Evolutionary conservation across 2,329 filamentous ascomycete species (phyloP), one percentile per base, ranked within the genome.

Genomic region (Fusarium caatingaense): DNA sequence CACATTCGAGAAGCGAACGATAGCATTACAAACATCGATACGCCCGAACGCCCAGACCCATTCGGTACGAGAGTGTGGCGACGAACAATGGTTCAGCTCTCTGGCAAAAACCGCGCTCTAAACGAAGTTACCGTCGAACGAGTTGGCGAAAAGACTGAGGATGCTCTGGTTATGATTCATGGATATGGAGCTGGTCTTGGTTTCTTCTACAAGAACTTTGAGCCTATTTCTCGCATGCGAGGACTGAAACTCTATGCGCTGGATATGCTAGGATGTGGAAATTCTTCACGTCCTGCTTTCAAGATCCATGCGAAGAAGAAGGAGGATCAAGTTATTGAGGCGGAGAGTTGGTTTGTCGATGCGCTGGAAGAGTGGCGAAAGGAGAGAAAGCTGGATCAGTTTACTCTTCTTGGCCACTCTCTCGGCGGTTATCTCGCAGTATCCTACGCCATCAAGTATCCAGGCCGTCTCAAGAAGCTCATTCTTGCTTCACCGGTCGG

Each of bases 141-240:
- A 51, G 82, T 93, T 2, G 93, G 90, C 37, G 94, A 98, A 77
- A 81, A 90, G 7, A 88, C 89, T 1, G 91, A 97, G 48, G 91
- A 98, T 76, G 96, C 93, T 45, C 85, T 99, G 18, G 95, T 99
- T 46, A 97, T 99, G 89, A 84, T 99, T 7, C 96, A 99, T 78
- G 96, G 96, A 66, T 99, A 99, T 79, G 96, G 96, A 48, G 96
- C 96, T 4, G 96, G 96, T 1, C 86, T 99, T 1, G 96, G 95
- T 23, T 98, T 99, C 82, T 99, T 97, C 85, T 99, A 98, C 85
- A 95, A 96, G 82, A 99, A 99, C 78, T 97, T 97, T 65, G 96
- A 99, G 80, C 89, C 91, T 8, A 82, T 99, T 34, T 94, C 91
- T 47, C 89, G 94, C 20, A 83, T 89, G 2, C 84, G 87, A 28